Conservation (phyloP, 108 stramenopile species). For the Mediolabrus comicus region DNA sequence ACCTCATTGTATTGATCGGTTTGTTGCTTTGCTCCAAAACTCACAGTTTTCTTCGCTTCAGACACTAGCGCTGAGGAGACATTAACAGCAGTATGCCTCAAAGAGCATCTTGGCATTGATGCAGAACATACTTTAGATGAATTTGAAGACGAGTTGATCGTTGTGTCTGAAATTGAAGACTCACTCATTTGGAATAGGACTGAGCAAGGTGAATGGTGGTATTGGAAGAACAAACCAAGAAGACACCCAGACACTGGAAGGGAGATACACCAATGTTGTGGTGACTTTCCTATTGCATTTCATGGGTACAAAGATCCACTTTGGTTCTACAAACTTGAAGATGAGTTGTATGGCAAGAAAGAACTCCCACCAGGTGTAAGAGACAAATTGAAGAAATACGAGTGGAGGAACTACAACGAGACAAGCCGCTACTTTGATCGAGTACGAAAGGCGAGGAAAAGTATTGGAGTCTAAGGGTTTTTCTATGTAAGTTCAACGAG, state of each 20-base stretch:
- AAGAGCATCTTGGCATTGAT: slow-evolving; percentile 17
- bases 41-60: too few relatives aligned
- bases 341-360: slow-evolving; percentile 12
- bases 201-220: slow-evolving; percentile 44
- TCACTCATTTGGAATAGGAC: slow-evolving; percentile 30
- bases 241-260: slow-evolving; percentile 7
- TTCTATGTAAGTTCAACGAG: too few relatives aligned
- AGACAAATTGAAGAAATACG: neutral
- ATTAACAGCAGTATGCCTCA: slow-evolving; percentile 33
- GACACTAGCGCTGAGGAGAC: slow-evolving; percentile 29
- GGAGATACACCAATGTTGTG: slow-evolving; percentile 29
- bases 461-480: neutral
- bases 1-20: too few relatives aligned
- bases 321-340: slow-evolving; percentile 29
- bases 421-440: neutral
- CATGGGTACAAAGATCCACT: slow-evolving; percentile 33
- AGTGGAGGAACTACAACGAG: neutral
- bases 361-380: neutral
- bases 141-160: slow-evolving; percentile 11
- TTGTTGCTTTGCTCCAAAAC: too few relatives aligned
- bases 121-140: slow-evolving; percentile 23
- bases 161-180: slow-evolving; percentile 22
- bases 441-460: neutral
- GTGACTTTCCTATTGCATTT: slow-evolving; percentile 30
- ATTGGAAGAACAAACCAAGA: slow-evolving; percentile 32